These are phyloP conservation scores for Magnusiomyces suaveolens DNA, from an alignment of 1,139 yeast species.

Conservation along the genomic window DNA sequence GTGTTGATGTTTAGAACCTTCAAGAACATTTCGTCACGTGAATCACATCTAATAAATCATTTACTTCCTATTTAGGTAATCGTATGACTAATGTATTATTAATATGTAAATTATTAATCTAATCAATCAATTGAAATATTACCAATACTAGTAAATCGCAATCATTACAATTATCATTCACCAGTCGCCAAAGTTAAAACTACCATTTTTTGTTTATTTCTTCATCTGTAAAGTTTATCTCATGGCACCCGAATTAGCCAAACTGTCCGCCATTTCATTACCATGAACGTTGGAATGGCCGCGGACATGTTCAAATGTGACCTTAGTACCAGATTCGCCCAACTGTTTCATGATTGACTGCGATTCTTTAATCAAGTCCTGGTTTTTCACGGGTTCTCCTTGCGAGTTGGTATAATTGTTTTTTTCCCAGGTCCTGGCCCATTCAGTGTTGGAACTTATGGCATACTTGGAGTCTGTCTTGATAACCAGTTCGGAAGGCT, in stretches of 20 bases:
- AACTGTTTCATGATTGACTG: conserved; percentile 22
- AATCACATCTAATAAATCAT: background rate
- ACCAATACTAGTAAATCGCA: background rate
- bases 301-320: conserved; percentile 49
- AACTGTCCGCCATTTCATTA: conserved; percentile 64
- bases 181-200: background rate
- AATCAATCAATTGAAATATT: background rate
- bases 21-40: background rate
- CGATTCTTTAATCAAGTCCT: conserved; percentile 39
- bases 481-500: conserved; percentile 23
- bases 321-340: conserved; percentile 29
- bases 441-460: conserved; percentile 25
- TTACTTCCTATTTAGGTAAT: background rate
- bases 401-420: background rate
- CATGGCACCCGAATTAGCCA: conserved; percentile 42
- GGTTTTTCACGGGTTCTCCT: conserved; percentile 43
- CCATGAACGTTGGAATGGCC: conserved; percentile 68
- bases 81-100: background rate
- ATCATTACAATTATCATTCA: background rate
- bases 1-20: background rate
- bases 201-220: background rate
- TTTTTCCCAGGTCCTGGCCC: background rate
- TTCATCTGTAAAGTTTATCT: background rate
- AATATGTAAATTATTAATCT: background rate
- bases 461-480: conserved; percentile 53